A percentile compares a stretch with the other conserved stretches of the same genome.
phyloP scores from a whole-genome alignment of 2,329 filamentous ascomycete genomes.

The Pseudopyrenochaeta lycopersici region DNA sequence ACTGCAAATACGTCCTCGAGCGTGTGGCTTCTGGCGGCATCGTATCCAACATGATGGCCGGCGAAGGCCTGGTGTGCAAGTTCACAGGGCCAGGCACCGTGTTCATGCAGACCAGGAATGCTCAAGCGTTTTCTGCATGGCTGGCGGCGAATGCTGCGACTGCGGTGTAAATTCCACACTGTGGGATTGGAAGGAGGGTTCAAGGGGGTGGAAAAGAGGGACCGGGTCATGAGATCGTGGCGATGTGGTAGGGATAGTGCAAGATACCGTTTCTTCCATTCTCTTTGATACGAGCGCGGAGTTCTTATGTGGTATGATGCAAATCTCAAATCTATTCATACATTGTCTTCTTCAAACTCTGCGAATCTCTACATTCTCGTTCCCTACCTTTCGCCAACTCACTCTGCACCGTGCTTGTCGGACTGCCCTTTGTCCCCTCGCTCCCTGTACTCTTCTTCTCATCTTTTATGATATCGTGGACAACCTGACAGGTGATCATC shows the following conservation, averaged over 20 bases:
- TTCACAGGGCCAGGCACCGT: conserved; percentile 90
- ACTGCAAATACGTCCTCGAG: conserved; percentile 91
- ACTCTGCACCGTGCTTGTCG: conserved; percentile 43
- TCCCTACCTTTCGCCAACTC: conserved; percentile 38
- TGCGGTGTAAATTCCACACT: conserved; percentile 3
- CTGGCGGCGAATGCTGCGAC: conserved; percentile 43
- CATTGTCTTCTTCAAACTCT: not conserved
- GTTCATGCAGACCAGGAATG: conserved; percentile 91
- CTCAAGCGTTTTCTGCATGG: conserved; percentile 68
- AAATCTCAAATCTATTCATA: not conserved
- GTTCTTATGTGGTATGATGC: not conserved
- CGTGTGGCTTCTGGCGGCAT: conserved; percentile 90
- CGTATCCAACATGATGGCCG: conserved; percentile 83
- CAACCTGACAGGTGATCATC: conserved; percentile 38
- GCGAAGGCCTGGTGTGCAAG: conserved; percentile 91
- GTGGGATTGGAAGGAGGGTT: not conserved
- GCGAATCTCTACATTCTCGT: not conserved
- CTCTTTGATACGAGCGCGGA: not conserved
- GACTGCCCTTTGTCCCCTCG: conserved; percentile 42
- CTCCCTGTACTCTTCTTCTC: conserved; percentile 46
- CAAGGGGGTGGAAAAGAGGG: not conserved
- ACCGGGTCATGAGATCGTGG: too few species aligned
- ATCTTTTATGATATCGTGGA: conserved; percentile 43
- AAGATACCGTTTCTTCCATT: not conserved
- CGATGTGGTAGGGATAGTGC: too few species aligned